Conservation (phyloP, 2,329 filamentous ascomycete species). For the Zymoseptoria pseudotritici region DNA sequence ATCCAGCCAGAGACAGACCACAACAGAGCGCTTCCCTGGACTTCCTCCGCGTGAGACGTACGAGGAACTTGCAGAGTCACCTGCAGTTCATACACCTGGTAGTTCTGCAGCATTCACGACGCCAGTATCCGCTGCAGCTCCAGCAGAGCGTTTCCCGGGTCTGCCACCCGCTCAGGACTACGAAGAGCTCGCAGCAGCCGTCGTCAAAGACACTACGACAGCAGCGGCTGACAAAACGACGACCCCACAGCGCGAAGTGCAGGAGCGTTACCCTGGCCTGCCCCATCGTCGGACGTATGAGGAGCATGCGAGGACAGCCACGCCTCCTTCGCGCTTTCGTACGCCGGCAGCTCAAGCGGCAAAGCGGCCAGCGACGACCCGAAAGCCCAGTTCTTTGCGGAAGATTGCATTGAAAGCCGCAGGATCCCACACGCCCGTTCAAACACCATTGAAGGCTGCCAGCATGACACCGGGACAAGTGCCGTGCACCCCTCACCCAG, state of each 20-base stretch:
- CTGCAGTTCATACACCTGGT: background rate
- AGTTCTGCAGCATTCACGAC: background rate
- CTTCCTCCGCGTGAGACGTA: constrained; percentile 10
- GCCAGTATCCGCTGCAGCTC: background rate
- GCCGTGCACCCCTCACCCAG: constrained; percentile 32
- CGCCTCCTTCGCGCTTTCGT: constrained; percentile 21
- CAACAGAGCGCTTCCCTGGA: constrained; percentile 12
- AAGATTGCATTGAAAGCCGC: constrained; percentile 22
- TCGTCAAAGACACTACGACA: background rate
- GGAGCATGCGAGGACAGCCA: constrained; percentile 21
- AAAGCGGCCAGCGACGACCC: constrained; percentile 22
- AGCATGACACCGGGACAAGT: constrained; percentile 22
- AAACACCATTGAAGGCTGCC: constrained; percentile 23
- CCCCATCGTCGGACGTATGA: constrained; percentile 10
- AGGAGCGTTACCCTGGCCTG: constrained; percentile 11
- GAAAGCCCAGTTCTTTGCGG: constrained; percentile 24
- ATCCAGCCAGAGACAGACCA: background rate
- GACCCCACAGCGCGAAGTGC: background rate
- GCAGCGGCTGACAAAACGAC: background rate
- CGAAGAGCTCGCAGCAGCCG: constrained; percentile 4
- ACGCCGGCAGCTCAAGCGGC: constrained; percentile 18
- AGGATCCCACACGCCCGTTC: constrained; percentile 23
- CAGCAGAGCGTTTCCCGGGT: constrained; percentile 12
- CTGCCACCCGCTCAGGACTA: constrained; percentile 9
- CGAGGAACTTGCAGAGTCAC: constrained; percentile 5